A percentile compares a stretch with the other conserved stretches of the same genome.
Conservation (phyloP, 2,329 filamentous ascomycete species). For the Penicillium sp. region DNA sequence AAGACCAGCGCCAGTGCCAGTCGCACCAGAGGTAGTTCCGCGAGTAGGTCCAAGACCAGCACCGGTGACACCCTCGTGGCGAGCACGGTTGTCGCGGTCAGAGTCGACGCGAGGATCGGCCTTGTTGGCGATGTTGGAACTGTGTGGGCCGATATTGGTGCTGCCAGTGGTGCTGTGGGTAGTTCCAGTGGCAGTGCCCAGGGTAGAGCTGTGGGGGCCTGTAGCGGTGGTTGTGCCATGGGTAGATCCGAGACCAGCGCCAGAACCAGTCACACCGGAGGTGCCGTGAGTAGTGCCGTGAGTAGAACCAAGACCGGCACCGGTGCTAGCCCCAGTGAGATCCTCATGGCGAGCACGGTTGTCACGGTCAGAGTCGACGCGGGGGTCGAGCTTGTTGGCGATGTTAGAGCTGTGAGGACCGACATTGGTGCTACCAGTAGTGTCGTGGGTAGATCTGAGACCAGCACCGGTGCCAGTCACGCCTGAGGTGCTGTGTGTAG, state of each 20-base stretch:
- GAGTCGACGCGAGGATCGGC: conserved; percentile 5
- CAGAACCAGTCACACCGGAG: too few relatives aligned
- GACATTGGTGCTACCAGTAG: conserved; percentile 20
- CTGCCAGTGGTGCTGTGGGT: not conserved
- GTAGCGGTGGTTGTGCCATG: not conserved
- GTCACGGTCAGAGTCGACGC: conserved; percentile 40
- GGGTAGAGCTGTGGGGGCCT: conserved; percentile 6
- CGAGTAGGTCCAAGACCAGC: not conserved
- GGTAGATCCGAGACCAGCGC: not conserved
- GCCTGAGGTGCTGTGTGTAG: not conserved
- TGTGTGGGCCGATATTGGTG: not conserved
- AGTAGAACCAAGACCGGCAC: not conserved
- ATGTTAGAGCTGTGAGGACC: conserved; percentile 38
- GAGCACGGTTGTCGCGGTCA: conserved; percentile 4
- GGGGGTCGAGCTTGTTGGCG: conserved; percentile 34
- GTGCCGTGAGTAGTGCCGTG: not conserved
- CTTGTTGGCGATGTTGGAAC: conserved; percentile 19
- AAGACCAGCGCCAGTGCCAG: not conserved
- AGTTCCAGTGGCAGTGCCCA: not conserved
- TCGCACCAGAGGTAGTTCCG: not conserved
- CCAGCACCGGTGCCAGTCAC: not conserved
- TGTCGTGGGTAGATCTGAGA: not conserved
- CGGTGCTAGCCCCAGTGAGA: not conserved
- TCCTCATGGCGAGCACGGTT: conserved; percentile 8
- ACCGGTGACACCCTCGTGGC: not conserved